Conservation (phyloP, 148 eudicot species). For the Rhododendron williamsianum region DNA sequence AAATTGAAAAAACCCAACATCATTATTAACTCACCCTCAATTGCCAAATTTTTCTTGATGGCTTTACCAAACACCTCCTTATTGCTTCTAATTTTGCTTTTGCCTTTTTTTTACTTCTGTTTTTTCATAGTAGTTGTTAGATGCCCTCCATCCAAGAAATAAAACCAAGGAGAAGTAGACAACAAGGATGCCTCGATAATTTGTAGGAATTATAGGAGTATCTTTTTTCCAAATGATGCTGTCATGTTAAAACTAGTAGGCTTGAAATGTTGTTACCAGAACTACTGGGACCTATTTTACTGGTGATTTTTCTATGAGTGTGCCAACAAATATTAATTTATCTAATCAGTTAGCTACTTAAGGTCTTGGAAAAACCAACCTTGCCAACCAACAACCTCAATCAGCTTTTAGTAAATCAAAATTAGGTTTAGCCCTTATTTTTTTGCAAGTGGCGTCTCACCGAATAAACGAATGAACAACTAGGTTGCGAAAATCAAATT, state of each 20-base stretch:
- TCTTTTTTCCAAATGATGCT: not conserved
- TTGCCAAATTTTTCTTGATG: not conserved
- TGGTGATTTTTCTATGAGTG: no score
- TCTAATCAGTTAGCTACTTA: no score
- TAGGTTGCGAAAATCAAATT: no score
- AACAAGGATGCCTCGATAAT: not conserved
- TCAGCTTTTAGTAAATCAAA: no score
- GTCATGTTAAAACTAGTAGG: not conserved
- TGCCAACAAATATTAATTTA: no score
- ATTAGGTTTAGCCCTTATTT: no score
- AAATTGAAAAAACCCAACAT: not conserved
- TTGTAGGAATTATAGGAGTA: not conserved
- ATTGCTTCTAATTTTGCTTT: not conserved
- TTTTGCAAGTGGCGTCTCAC: no score
- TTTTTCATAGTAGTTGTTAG: not conserved
- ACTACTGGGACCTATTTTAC: no score
- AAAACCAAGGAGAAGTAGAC: not conserved
- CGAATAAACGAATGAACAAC: no score
- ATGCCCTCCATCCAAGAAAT: not conserved
- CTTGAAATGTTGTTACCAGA: no score
- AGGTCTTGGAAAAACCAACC: no score
- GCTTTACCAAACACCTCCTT: not conserved
- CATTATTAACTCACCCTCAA: not conserved
- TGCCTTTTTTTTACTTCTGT: not conserved
- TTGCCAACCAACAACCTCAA: not conserved